Evolutionary conservation across 495 filamentous ascomycete genomes (phyloP).

Genomic region (Xylaria longipes): DNA sequence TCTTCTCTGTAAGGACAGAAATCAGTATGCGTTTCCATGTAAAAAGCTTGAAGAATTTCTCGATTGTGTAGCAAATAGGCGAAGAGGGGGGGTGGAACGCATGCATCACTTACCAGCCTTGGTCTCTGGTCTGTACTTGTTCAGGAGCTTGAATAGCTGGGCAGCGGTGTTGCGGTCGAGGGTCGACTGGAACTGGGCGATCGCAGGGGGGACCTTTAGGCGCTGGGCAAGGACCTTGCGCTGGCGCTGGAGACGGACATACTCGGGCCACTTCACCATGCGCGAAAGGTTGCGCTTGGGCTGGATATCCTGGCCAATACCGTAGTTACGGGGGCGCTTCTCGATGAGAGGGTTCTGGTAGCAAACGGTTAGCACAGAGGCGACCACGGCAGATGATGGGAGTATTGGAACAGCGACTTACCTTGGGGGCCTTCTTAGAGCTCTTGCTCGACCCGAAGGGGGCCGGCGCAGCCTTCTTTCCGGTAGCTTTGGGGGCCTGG

Average conservation of each 20-base stretch:
- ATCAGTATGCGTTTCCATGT: slow-evolving; percentile 1
- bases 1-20: slow-evolving; percentile 73
- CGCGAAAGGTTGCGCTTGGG: slow-evolving; percentile 95
- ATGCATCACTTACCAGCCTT: slow-evolving; percentile 60
- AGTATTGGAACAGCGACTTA: slow-evolving; percentile 51
- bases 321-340: slow-evolving; percentile 96
- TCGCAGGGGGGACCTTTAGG: slow-evolving; percentile 96
- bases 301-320: slow-evolving; percentile 99
- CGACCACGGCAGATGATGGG: not conserved
- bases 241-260: slow-evolving; percentile 98
- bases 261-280: slow-evolving; percentile 99
- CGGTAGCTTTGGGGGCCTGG: slow-evolving; percentile 87
- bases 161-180: slow-evolving; percentile 98
- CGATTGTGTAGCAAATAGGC: not conserved
- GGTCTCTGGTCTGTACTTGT: slow-evolving; percentile 99
- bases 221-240: slow-evolving; percentile 99
- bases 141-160: slow-evolving; percentile 93
- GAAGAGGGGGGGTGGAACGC: not conserved
- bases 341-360: slow-evolving; percentile 96
- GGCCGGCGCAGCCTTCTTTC: slow-evolving; percentile 94
- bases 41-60: not conserved
- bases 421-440: slow-evolving; percentile 95
- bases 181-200: slow-evolving; percentile 96
- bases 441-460: slow-evolving; percentile 97
- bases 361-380: slow-evolving; percentile 39